Conservation (phyloP, 2,329 filamentous ascomycete genomes). For the Rhynchosporium secalis region DNA sequence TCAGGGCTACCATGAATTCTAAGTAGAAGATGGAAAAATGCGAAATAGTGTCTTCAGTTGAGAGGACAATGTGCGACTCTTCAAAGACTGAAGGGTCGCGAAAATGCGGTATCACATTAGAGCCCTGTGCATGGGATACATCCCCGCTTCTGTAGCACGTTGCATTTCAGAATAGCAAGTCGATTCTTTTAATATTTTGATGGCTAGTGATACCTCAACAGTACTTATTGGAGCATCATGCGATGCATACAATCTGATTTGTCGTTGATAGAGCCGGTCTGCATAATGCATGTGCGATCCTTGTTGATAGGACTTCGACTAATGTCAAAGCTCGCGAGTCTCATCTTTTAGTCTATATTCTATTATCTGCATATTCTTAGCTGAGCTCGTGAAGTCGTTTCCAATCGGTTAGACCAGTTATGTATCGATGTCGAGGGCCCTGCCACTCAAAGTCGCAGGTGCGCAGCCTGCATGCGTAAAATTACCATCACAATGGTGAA, state of each 20-base stretch:
- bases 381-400: too few relatives aligned
- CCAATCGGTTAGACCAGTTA: too few relatives aligned
- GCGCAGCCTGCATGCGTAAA: too few relatives aligned
- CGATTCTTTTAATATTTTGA: not conserved
- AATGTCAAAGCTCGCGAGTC: too few relatives aligned
- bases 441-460: too few relatives aligned
- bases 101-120: not conserved
- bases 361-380: too few relatives aligned
- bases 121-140: not conserved
- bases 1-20: not conserved
- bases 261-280: not conserved
- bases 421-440: too few relatives aligned
- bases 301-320: not conserved
- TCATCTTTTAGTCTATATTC: too few relatives aligned
- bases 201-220: not conserved
- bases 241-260: not conserved
- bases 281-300: conserved; percentile 1
- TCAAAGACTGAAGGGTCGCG: too few relatives aligned
- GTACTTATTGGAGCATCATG: not conserved
- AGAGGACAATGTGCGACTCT: too few relatives aligned
- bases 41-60: not conserved
- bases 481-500: too few relatives aligned
- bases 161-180: not conserved
- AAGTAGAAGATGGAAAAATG: not conserved
- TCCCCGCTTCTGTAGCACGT: conserved; percentile 5